A percentile compares a stretch with the other conserved stretches of the same genome.
phyloP scores from a whole-genome alignment of 768 basidiomycete species.

The Trametes cingulata region DNA sequence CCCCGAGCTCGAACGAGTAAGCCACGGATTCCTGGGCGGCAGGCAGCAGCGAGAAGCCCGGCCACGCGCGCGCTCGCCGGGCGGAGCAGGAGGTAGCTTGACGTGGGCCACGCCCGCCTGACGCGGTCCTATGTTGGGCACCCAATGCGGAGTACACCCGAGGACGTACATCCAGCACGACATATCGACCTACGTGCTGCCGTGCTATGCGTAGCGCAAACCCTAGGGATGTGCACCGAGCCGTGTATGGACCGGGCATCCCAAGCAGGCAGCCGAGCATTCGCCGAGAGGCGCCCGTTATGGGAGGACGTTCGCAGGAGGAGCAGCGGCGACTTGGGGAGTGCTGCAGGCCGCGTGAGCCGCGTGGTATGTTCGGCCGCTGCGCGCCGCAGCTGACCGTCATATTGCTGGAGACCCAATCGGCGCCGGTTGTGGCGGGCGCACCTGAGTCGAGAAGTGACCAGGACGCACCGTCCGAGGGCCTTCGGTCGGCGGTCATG shows the following conservation, averaged over 20 bases:
- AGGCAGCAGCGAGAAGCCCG: slow-evolving; percentile 10
- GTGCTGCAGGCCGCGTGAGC: neutral
- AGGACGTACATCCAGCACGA: neutral
- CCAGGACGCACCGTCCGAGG: too few relatives aligned
- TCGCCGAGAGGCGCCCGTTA: slow-evolving; percentile 12
- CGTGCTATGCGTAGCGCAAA: too few relatives aligned
- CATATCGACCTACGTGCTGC: neutral
- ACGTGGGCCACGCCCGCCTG: neutral
- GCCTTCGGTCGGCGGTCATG: too few relatives aligned
- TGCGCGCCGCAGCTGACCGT: slow-evolving; percentile 12
- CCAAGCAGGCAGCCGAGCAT: slow-evolving; percentile 14
- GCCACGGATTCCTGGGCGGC: slow-evolving; percentile 6
- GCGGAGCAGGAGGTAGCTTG: slow-evolving; percentile 5
- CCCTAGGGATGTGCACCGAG: neutral
- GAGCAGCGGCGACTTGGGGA: neutral
- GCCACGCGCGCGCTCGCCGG: slow-evolving; percentile 10
- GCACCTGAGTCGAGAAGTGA: neutral
- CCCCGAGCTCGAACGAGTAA: slow-evolving; percentile 3
- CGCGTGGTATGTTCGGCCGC: slow-evolving; percentile 13
- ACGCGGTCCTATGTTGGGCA: neutral
- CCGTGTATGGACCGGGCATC: slow-evolving; percentile 6
- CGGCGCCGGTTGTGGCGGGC: neutral
- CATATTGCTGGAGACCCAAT: slow-evolving; percentile 3
- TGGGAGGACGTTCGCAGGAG: slow-evolving; percentile 10
- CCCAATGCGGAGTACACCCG: neutral